Base-by-base conservation (phyloP, 202 grass and related monocot genomes). In the Carex sylvatica region DNA sequence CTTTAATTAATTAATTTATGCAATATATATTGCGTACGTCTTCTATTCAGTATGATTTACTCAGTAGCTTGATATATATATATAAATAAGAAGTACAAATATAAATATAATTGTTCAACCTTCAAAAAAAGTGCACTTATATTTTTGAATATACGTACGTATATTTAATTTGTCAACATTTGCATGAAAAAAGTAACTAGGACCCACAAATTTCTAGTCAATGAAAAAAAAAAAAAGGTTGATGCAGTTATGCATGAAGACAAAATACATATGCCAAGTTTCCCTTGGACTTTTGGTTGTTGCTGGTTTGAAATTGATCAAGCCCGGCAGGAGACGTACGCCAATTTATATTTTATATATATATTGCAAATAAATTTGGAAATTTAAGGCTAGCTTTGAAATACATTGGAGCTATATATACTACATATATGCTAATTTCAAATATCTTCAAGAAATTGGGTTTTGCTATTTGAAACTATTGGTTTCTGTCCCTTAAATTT, bases 141-240 rank as follows among this genome's bases (percentile, higher is more conserved):
- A 28, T 28, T 28, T 28, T n/a, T n/a, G n/a, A n/a, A 28, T 28
- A 28, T 80, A 46, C 1, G 55, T 13, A 61, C 5, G 22, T 80
- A 81, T 49, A 49, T 51, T 44, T 47, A 40, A 40, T 81, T 81
- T 64, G 78, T 81, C 36, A 2, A 22, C 20, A 81, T 81, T 66
- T 81, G 78, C 78, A 81, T 66, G 78, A 52, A 64, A 81, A 18
- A 51, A 22, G 19, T 66, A 40, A 6, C 38, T 40, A 38, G 78
- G 78, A 4, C 36, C 60, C 40, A 19, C 60, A 62, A 81, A n/a
- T 49, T 64, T 65, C 0, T 65, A 5, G 44, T 46, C 60, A 15
- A 81, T 36, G 3, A 77, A 77, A 36, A 36, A 36, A 36, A 36
- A n/a, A 35, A 2, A 19, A 47, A 31, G 12, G 9, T 64, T 6